Percentiles rank a stretch among this genome's conserved stretches.
Evolutionary conservation across 1,284 basidiomycete species (phyloP).

Genomic region (Pseudozyma flocculosa): DNA sequence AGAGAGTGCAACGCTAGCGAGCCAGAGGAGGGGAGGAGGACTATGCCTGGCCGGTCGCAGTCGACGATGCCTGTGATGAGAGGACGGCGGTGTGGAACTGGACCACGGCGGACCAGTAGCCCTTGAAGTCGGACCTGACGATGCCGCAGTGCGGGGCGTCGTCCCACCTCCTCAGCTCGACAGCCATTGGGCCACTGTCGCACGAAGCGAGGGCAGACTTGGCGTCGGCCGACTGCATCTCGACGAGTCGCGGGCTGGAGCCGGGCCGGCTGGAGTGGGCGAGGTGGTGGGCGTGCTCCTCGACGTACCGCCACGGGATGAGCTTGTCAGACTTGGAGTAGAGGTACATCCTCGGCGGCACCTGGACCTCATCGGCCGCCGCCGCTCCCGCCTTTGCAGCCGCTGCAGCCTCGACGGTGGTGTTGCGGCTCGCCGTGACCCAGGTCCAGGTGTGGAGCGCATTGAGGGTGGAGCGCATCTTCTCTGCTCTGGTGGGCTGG

Average conservation of each 20-base stretch:
- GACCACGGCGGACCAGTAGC: conserved; percentile 38
- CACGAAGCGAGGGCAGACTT: neutral
- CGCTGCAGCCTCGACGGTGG: no score
- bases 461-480: conserved; percentile 35
- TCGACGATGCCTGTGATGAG: no score
- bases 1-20: no score
- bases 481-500: conserved; percentile 17
- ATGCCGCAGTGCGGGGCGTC: conserved; percentile 43
- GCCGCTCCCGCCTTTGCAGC: no score
- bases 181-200: conserved; percentile 1
- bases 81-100: conserved; percentile 29
- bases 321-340: conserved; percentile 44
- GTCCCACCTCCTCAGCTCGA: conserved; percentile 42
- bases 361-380: neutral
- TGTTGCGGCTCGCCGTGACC: neutral
- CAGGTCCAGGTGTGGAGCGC: conserved; percentile 33
- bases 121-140: conserved; percentile 35
- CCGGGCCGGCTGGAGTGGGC: conserved; percentile 7
- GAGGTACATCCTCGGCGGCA: conserved; percentile 45
- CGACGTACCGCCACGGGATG: conserved; percentile 40
- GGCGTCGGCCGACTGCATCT: conserved; percentile 14
- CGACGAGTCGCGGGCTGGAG: conserved; percentile 9
- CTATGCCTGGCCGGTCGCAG: no score
- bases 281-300: conserved; percentile 38
- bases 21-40: no score